Percentiles rank a stretch among this genome's conserved stretches.
phyloP scores from a whole-genome alignment of 768 basidiomycete species.

The Macrolepiota dolichaula region DNA sequence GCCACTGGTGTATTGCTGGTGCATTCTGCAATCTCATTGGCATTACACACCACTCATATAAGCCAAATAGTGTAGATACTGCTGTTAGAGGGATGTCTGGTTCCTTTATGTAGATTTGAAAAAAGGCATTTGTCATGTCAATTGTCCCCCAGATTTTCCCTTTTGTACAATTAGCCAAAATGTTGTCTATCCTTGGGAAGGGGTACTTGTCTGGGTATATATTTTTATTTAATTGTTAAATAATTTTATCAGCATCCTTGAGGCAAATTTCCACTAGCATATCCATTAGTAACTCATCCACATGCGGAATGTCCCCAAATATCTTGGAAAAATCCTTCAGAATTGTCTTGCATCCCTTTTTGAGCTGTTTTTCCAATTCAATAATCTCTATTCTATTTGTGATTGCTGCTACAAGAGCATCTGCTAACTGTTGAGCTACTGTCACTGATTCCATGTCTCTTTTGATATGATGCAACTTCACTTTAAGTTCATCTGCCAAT shows the following conservation, averaged over 20 bases:
- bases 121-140: slow-evolving; percentile 22
- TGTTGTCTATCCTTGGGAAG: slow-evolving; percentile 26
- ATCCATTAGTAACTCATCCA: slow-evolving; percentile 19
- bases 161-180: slow-evolving; percentile 28
- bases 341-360: slow-evolving; percentile 5
- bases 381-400: background rate
- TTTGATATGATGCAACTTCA: background rate
- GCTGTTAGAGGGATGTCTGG: slow-evolving; percentile 28
- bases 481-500: background rate
- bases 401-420: background rate
- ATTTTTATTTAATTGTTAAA: slow-evolving; percentile 28
- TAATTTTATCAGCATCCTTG: slow-evolving; percentile 23
- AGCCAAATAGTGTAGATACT: slow-evolving; percentile 32
- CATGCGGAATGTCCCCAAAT: slow-evolving; percentile 27
- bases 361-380: background rate
- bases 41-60: slow-evolving; percentile 43
- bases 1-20: slow-evolving; percentile 25
- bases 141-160: slow-evolving; percentile 29
- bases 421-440: background rate
- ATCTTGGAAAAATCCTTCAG: slow-evolving; percentile 14
- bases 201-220: slow-evolving; percentile 26
- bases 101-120: slow-evolving; percentile 21
- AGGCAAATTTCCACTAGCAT: slow-evolving; percentile 20
- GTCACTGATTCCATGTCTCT: background rate
- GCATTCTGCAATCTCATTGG: slow-evolving; percentile 24